Evolutionary conservation across 768 basidiomycete genomes (phyloP), one percentile per base, ranked within the genome.

Genomic region (Boletus fagicola): DNA sequence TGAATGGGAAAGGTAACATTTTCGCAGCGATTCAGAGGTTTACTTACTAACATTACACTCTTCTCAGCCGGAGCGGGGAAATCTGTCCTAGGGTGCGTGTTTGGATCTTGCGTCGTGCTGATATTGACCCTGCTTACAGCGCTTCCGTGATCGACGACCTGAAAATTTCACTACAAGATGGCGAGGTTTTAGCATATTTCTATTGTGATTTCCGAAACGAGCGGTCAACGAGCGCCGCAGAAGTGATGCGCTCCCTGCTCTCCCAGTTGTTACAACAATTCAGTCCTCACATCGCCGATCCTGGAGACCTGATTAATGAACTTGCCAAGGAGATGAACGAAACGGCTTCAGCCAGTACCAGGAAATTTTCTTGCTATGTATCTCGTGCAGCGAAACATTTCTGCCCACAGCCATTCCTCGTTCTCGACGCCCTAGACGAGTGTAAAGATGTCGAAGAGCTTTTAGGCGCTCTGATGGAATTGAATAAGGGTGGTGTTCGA

Each of bases 201-300:
- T 67, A 69, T 6, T 67, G 65, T 3, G 55, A 67, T 45, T 69
- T 67, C 11, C 62, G 58, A 22, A 51, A 30, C 1, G 57, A 60
- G 22, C 52, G 48, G 18, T 50, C 57, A 1, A 65, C 44, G 28
- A 54, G 20, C 22, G 42, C 54, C 2, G 16, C 42, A 9, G 57
- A 63, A 33, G 48, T 64, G 18, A 49, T 67, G 48, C 62, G 59
- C 1, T 63, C 67, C 8, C 11, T 68, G 0, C 49, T 63, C n/a
- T 56, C 48, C 6, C 67, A 67, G 33, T 18, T 63, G 1, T 22
- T 69, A 4, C 56, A 43, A 9, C 38, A 52, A 22, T 36, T 51
- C 1, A 7, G 2, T 33, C 20, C 2, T 3, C 12, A 33, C 2
- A 2, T 9, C 0, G 3, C 22, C 6, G 16, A 51, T 13, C 51